Evolutionary conservation across 1,139 yeast species (phyloP), one percentile per base, ranked within the genome.

Genomic region (Geotrichum citri-aurantii): DNA sequence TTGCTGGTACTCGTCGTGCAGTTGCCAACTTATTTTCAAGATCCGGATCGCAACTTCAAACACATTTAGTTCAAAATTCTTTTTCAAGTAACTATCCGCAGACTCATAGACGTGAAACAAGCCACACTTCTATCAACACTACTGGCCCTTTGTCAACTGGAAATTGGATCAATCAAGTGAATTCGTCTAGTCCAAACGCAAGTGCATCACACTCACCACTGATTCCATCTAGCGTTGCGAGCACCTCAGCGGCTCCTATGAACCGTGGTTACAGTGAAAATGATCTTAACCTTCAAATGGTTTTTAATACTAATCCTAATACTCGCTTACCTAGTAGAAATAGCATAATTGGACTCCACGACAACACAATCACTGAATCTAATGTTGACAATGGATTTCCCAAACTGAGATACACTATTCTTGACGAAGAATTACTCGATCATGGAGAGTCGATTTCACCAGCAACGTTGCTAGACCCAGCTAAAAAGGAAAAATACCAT

Each of bases 381-480:
- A 48, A 50, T 11, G 48, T 27, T 26, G 50, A 47, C 11, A 31
- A 17, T 8, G 48, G 21, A 11, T 33, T 73, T 12, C 66, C 65
- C 3, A 63, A 57, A 33, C 61, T 66, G 10, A 56, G 78, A 8
- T 71, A 86, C 24, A 82, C 84, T 59, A 78, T 86, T 73, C 68
- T 80, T 51, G 81, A 85, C 66, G 78, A 79, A 19, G 82, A 77
- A n/a, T 75, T 79, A 5, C 69, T 85, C 33, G 91, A 87, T 58
- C 70, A 75, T 61, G 78, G 79, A 55, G 74, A 79, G 1, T 51
- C 57, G 4, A 40, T 55, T 4, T 42, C 55, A 1, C 57, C 58
- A 7, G 33, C 42, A 14, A 71, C 81, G 1, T 71, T 85, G 50
- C 71, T 87, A 52, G 79, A 79, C 55, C 71, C 81, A 4, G 76